Evolutionary conservation across 106 monocot species (phyloP).

Genomic region (Alisma plantagoaquatica): DNA sequence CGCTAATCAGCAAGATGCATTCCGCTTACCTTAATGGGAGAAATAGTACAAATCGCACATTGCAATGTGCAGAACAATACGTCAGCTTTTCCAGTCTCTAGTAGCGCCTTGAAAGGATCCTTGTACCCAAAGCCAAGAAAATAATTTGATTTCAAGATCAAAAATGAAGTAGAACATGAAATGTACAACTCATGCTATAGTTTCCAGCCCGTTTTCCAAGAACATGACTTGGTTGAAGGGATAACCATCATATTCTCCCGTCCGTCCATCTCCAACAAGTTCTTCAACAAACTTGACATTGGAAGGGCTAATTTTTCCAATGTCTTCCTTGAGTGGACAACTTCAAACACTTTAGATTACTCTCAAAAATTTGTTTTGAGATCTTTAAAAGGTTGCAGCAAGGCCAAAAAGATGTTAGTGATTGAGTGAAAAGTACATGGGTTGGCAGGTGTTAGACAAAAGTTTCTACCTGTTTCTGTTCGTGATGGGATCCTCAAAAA

Average conservation of each 20-base stretch:
- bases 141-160: neutral
- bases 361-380: constrained; percentile 34
- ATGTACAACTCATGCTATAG: neutral
- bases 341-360: constrained; percentile 25
- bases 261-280: constrained; percentile 19
- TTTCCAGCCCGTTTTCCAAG: too few relatives aligned
- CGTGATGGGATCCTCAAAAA: constrained; percentile 32
- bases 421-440: too few relatives aligned
- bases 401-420: too few relatives aligned
- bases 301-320: constrained; percentile 11
- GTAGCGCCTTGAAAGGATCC: constrained; percentile 5
- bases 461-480: constrained; percentile 28
- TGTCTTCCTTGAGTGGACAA: constrained; percentile 11
- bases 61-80: constrained; percentile 3
- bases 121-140: constrained; percentile 2
- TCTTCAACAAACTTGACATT: constrained; percentile 23
- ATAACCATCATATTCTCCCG: constrained; percentile 21
- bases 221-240: constrained; percentile 19
- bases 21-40: constrained; percentile 10
- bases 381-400: constrained; percentile 39
- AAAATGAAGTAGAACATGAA: neutral
- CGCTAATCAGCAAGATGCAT: too few relatives aligned
- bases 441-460: too few relatives aligned
- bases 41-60: constrained; percentile 6
- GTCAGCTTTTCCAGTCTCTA: neutral